Conservation (phyloP, 768 basidiomycete genomes). For the Psilocybe cubensis region DNA sequence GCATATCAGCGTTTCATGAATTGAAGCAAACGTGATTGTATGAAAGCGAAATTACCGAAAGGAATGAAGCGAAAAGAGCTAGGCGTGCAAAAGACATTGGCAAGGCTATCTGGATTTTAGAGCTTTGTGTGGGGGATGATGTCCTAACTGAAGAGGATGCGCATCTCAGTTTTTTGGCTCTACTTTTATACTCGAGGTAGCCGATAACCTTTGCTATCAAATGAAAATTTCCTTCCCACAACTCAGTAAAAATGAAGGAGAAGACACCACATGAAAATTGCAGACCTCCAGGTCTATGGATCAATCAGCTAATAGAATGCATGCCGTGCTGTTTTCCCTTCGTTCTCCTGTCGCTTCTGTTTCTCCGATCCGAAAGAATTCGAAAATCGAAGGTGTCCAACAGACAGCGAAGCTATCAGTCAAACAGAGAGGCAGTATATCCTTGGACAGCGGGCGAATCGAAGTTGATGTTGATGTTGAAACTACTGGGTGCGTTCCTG, state of each 20-base stretch:
- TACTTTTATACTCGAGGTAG: not conserved
- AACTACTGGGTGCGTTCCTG: not conserved
- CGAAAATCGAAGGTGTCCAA: not conserved
- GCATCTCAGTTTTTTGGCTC: not conserved
- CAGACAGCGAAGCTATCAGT: not conserved
- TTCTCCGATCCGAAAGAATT: not conserved
- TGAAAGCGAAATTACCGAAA: not conserved
- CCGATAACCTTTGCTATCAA: not conserved
- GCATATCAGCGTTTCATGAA: not conserved
- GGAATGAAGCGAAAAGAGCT: not conserved
- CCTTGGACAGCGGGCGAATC: not conserved
- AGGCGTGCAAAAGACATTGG: not conserved
- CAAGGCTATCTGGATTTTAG: not conserved
- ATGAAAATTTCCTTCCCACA: not conserved
- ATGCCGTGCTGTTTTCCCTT: not conserved
- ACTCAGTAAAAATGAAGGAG: not conserved
- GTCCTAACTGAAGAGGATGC: conserved; percentile 3
- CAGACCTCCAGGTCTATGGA: not conserved
- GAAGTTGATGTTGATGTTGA: not conserved
- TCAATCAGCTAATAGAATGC: not conserved
- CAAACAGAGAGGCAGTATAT: not conserved
- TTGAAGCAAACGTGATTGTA: not conserved
- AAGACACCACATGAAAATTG: not conserved
- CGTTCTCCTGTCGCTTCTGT: not conserved
- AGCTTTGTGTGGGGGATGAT: not conserved